Base-by-base conservation (phyloP, 768 basidiomycete genomes). In the Termitomyces sp. region DNA sequence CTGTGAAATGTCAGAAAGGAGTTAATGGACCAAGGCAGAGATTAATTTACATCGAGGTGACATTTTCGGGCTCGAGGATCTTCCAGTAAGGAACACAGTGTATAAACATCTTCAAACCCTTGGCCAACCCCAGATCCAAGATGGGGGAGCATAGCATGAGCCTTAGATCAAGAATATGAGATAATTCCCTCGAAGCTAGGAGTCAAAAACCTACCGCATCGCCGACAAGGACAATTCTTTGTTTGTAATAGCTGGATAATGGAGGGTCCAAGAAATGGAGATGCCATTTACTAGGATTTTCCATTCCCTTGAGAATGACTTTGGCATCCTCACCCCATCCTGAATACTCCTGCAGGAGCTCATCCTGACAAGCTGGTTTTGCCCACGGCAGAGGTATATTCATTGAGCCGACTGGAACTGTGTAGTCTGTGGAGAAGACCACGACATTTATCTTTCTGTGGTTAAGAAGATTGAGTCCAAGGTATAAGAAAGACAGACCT, bases 81-180 rank as follows among this genome's bases (percentile, higher is more conserved):
- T 7, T 67, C 64, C 13, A 86, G 77, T 18, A 86, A 68, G 12
- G 75, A 70, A 44, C 74, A 76, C 4, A 86, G 68, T 4, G 79
- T 65, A 44, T 77, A 76, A 1, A 30, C 30, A 6, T 30, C 30
- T 6, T 30, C 30, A 30, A 30, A 30, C 30, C 30, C 30, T 30
- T 30, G 84, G 7, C 83, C 81, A 5, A 80, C 81, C 2, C 84
- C 84, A 0, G 82, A 77, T 1, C 83, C 83, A 7, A 85, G 70
- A 68, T 85, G 82, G 0, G 85, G 83, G 32, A 77, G 63, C 84
- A 85, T 85, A 0, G 71, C 82, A 64, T 86, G 84, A 6, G 84
- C 83, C 79, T 79, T 26, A 32, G 56, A 63, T 41, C n/a, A 13
- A 47, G 40, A 57, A 46, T 20, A 50, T 13, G 49, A 53, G 47